These are phyloP conservation scores for Hippophae gyantsensis DNA, from an alignment of 306 rosid genomes.

Conservation along the genomic window DNA sequence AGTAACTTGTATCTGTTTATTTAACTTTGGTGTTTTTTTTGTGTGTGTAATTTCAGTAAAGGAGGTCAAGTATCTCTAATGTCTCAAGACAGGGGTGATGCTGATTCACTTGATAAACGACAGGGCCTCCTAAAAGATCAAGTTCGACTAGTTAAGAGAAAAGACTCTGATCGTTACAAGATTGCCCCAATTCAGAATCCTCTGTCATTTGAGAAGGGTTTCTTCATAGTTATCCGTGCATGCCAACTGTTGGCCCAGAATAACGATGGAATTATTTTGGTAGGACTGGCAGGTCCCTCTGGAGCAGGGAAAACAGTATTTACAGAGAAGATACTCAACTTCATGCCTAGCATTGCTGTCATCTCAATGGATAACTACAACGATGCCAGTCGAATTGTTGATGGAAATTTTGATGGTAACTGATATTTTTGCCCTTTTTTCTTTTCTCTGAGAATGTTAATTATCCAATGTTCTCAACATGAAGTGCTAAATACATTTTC, in stretches of 20 bases:
- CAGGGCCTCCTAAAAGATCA: constrained; percentile 90
- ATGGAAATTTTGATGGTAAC: constrained; percentile 95
- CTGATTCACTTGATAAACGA: constrained; percentile 52
- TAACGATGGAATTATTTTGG: constrained; percentile 80
- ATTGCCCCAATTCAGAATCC: constrained; percentile 57
- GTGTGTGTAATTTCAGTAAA: constrained; percentile 11
- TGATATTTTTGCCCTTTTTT: constrained; percentile 2
- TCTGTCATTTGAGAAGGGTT: constrained; percentile 92
- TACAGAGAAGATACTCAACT: constrained; percentile 81
- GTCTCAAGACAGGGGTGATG: constrained; percentile 43
- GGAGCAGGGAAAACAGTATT: constrained; percentile 96
- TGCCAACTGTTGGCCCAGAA: constrained; percentile 81
- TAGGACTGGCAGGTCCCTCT: constrained; percentile 97
- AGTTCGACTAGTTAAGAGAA: constrained; percentile 69
- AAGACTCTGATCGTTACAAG: constrained; percentile 56
- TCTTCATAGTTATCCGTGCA: constrained; percentile 84
- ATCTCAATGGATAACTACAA: constrained; percentile 97
- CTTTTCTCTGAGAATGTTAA: constrained; percentile 18
- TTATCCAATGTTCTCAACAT: constrained; percentile 1
- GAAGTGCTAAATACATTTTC: constrained; percentile 1
- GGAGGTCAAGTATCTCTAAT: constrained; percentile 35
- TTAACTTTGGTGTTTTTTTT: constrained; percentile 2
- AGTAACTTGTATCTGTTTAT: constrained; percentile 4
- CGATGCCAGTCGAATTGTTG: constrained; percentile 93
- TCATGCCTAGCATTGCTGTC: constrained; percentile 95